Evolutionary conservation across 192 early-diverging fungal species (phyloP).

Genomic region (Umbelopsis vinacea): DNA sequence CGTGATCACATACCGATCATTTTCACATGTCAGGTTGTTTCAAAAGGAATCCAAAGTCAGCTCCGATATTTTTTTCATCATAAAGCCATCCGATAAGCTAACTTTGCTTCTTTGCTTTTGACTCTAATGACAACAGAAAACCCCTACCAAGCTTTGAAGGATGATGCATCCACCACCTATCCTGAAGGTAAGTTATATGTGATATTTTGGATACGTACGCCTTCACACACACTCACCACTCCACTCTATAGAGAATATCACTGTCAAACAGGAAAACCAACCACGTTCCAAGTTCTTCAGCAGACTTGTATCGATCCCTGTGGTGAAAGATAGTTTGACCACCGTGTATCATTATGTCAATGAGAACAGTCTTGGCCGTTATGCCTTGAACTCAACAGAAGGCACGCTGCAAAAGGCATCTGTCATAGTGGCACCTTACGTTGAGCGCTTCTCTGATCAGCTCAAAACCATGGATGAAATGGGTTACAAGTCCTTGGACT

Average conservation of each 20-base stretch:
- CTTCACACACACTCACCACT: not conserved
- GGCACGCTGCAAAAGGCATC: conserved; percentile 33
- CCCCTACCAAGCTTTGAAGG: not conserved
- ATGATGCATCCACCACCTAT: not conserved
- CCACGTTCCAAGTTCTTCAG: conserved; percentile 27
- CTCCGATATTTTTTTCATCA: too few relatives aligned
- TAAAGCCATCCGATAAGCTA: not conserved
- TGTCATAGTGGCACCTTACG: conserved; percentile 37
- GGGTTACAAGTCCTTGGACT: conserved; percentile 67
- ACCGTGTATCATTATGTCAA: conserved; percentile 34
- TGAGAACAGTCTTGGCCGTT: conserved; percentile 33
- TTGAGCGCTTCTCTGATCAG: conserved; percentile 53
- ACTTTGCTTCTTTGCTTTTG: not conserved
- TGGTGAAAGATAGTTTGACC: conserved; percentile 30
- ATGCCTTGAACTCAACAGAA: conserved; percentile 31
- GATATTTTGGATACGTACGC: not conserved
- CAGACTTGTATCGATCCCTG: conserved; percentile 38
- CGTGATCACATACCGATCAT: not conserved
- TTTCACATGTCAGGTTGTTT: not conserved
- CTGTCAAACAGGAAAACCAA: not conserved
- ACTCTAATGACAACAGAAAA: not conserved
- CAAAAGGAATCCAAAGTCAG: not conserved
- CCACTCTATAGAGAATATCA: not conserved
- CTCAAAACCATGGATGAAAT: conserved; percentile 61
- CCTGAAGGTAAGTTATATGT: not conserved